A percentile compares a stretch with the other conserved stretches of the same genome.
phyloP scores from a whole-genome alignment of 495 filamentous ascomycete genomes.

The Aspergillus hancockii region DNA sequence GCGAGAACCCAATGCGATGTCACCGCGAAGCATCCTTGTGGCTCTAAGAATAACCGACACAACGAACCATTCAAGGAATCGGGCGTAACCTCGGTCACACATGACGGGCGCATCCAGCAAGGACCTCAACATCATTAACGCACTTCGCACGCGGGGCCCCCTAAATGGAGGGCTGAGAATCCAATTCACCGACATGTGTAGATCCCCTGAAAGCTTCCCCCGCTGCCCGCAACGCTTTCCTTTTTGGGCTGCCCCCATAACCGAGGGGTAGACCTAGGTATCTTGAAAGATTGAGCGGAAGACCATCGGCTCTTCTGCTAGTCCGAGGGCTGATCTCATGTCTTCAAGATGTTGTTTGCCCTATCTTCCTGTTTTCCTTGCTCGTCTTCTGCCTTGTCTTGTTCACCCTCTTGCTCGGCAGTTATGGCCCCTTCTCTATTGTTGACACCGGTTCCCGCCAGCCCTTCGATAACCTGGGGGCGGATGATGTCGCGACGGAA shows the following conservation, averaged over 20 bases:
- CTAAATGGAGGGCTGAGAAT: background rate
- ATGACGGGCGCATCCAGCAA: conserved; percentile 18
- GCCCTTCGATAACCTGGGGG: conserved; percentile 64
- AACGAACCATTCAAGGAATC: conserved; percentile 14
- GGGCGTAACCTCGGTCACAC: conserved; percentile 31
- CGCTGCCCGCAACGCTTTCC: conserved; percentile 11
- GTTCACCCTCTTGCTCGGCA: conserved; percentile 33
- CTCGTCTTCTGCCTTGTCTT: conserved; percentile 20
- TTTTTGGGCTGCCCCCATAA: conserved; percentile 4
- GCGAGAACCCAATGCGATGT: background rate
- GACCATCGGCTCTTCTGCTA: background rate
- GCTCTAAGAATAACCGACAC: conserved; percentile 12
- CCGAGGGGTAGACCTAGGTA: background rate
- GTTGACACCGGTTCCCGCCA: conserved; percentile 59
- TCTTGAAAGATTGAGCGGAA: background rate
- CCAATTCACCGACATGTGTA: background rate
- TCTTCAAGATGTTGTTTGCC: conserved; percentile 22
- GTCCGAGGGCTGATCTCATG: conserved; percentile 19
- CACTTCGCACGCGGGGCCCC: background rate
- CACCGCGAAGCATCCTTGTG: background rate
- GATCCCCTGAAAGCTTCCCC: conserved; percentile 5
- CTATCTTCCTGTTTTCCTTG: conserved; percentile 18
- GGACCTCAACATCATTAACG: conserved; percentile 11
- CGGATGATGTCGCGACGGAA: conserved; percentile 82
- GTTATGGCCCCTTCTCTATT: conserved; percentile 23